Percentiles rank a stretch among this genome's conserved stretches.
Evolutionary conservation across 2,329 filamentous ascomycete species (phyloP).

Genomic region (Paramyrothecium roridum): DNA sequence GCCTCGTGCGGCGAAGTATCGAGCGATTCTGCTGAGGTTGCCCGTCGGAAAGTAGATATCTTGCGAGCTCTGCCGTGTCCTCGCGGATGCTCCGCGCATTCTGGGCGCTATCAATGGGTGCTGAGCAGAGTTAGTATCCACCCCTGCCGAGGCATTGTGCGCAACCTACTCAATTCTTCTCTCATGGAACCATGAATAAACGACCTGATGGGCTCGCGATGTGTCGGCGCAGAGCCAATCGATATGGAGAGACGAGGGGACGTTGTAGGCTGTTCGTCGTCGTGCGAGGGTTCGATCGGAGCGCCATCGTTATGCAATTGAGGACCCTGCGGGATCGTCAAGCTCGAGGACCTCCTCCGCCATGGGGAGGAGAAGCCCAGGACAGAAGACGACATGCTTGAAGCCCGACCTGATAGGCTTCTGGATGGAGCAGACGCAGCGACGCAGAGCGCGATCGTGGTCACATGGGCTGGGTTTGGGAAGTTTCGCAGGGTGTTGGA

Average conservation of each 20-base stretch:
- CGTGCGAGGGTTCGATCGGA: slow-evolving; percentile 17
- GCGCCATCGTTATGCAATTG: slow-evolving; percentile 21
- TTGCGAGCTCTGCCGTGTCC: slow-evolving; percentile 83
- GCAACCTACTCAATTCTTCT: slow-evolving; percentile 51
- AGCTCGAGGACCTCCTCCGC: slow-evolving; percentile 39
- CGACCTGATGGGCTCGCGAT: slow-evolving; percentile 67
- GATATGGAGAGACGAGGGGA: slow-evolving; percentile 35
- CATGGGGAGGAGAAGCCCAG: slow-evolving; percentile 46
- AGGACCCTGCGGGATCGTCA: slow-evolving; percentile 25
- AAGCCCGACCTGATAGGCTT: background rate
- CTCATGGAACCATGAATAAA: slow-evolving; percentile 67
- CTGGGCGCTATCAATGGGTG: slow-evolving; percentile 63
- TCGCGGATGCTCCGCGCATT: slow-evolving; percentile 79
- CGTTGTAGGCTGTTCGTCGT: slow-evolving; percentile 5
- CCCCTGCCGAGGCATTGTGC: no score
- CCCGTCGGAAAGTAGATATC: slow-evolving; percentile 70
- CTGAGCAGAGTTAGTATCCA: slow-evolving; percentile 22
- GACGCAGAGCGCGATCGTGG: background rate
- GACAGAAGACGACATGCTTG: slow-evolving; percentile 42
- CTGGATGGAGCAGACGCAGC: background rate
- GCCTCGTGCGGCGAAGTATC: slow-evolving; percentile 38
- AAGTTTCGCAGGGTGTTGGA: background rate
- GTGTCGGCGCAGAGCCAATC: slow-evolving; percentile 27
- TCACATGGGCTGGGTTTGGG: background rate
- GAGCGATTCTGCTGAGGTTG: slow-evolving; percentile 39